Evolutionary conservation across 305 asterid genomes (phyloP), one percentile per base, ranked within the genome.

Genomic region (Plantago coronopus): DNA sequence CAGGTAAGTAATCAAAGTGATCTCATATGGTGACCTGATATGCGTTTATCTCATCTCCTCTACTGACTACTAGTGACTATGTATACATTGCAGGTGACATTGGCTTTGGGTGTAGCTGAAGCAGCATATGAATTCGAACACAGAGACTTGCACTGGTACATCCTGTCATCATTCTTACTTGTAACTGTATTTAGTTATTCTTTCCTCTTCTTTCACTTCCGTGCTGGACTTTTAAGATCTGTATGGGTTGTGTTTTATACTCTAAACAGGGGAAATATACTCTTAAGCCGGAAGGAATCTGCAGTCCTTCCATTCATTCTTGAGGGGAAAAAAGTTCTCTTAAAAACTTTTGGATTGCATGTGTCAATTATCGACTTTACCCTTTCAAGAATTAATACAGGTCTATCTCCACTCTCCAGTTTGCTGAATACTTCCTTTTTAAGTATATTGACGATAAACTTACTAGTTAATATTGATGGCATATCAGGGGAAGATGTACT

Each of bases 71-170:
- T 49, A 53, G 72, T 61, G 34, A 46, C 61, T 31, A 64, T 53
- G 62, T 50, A 43, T 55, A 60, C 64, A 56, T 60, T 78, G 70
- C 86, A 91, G 98, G 94, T 86, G 57, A 84, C 89, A 51, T 64
- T 88, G 71, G 98, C 81, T 54, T 71, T 93, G 83, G 98, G 95
- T 37, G 91, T 93, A 65, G 95, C 96, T 61, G 98, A 93, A 74
- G 84, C 91, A 34, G 97, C 95, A 54, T 89, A 79, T 64, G 97
- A 88, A 70, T 91, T 91, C 77, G 98, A 91, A 67, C 98, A 89
- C 64, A 80, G 97, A 34, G 98, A 93, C 71, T 73, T 93, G 76
- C 98, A 93, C 79, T 93, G 97, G 98, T 93, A 66, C 72, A 48
- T 65, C 79, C 71, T 27, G 42, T 57, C 66, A 63, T 77, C 29